Percentiles rank a stretch among this genome's conserved stretches.
phyloP scores from a whole-genome alignment of 352 stramenopile genomes.

The Phytophthora nicotianae region DNA sequence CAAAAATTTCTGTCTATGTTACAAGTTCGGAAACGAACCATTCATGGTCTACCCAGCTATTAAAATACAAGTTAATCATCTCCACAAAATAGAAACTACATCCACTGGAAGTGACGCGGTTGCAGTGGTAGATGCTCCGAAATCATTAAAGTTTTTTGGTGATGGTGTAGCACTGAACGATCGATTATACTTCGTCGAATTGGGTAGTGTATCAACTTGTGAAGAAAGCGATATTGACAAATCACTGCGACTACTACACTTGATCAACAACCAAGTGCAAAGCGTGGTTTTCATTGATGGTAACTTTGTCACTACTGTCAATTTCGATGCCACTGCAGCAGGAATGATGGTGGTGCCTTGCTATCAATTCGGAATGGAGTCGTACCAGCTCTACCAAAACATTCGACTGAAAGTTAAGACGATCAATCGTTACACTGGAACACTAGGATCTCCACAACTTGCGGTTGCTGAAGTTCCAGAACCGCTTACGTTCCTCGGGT shows the following conservation, averaged over 20 bases:
- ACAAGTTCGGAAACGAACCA: conserved; percentile 72
- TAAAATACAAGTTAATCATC: conserved; percentile 53
- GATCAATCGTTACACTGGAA: conserved; percentile 50
- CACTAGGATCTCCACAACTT: conserved; percentile 47
- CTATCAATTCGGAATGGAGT: conserved; percentile 67
- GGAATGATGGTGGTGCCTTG: conserved; percentile 50
- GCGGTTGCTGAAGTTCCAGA: conserved; percentile 62
- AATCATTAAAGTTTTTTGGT: conserved; percentile 55
- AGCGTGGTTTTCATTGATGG: conserved; percentile 47
- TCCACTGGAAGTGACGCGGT: conserved; percentile 41
- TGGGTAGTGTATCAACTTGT: conserved; percentile 40
- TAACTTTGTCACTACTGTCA: conserved; percentile 29
- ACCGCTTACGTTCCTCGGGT: conserved; percentile 62
- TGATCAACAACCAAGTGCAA: conserved; percentile 36
- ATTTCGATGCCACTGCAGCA: conserved; percentile 43
- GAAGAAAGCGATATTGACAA: conserved; percentile 37
- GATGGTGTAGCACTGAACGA: conserved; percentile 61
- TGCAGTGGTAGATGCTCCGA: conserved; percentile 54
- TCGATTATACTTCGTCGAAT: conserved; percentile 63
- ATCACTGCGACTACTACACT: conserved; percentile 40
- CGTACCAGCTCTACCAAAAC: conserved; percentile 56
- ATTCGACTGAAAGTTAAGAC: conserved; percentile 62
- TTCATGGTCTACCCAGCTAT: conserved; percentile 56
- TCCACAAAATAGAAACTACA: conserved; percentile 36
- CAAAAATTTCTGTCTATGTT: conserved; percentile 66